phyloP scores from a whole-genome alignment of 371 early-diverging fungal species.

The Rhizopus stolonifer region DNA sequence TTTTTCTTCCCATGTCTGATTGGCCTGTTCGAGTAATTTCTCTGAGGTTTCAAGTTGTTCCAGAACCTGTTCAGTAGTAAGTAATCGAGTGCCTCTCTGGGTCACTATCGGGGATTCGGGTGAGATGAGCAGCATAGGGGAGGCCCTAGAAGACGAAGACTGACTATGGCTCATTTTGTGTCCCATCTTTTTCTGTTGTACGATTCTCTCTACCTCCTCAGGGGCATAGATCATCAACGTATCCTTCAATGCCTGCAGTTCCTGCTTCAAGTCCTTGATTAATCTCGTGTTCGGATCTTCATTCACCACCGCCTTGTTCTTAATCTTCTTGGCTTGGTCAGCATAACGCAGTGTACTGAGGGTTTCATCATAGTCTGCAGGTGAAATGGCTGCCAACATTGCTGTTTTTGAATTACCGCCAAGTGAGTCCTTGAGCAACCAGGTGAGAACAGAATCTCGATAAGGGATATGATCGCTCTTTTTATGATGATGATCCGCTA shows the following conservation, averaged over 20 bases:
- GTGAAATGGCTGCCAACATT: slow-evolving; percentile 85
- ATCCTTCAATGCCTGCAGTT: slow-evolving; percentile 64
- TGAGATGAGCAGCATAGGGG: slow-evolving; percentile 21
- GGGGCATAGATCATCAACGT: slow-evolving; percentile 61
- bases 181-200: slow-evolving; percentile 13
- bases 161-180: neutral
- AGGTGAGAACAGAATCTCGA: slow-evolving; percentile 87
- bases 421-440: slow-evolving; percentile 90
- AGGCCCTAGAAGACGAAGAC: slow-evolving; percentile 17
- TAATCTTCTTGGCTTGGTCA: slow-evolving; percentile 86
- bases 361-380: slow-evolving; percentile 80
- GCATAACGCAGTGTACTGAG: slow-evolving; percentile 93
- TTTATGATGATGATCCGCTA: slow-evolving; percentile 69
- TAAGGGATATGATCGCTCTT: slow-evolving; percentile 34
- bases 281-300: slow-evolving; percentile 79
- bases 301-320: slow-evolving; percentile 87
- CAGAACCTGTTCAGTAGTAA: slow-evolving; percentile 66
- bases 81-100: slow-evolving; percentile 21
- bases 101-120: slow-evolving; percentile 19
- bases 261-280: slow-evolving; percentile 80
- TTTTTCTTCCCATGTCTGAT: slow-evolving; percentile 69
- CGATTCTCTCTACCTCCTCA: slow-evolving; percentile 24
- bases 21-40: slow-evolving; percentile 33
- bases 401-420: slow-evolving; percentile 91
- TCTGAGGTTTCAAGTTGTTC: slow-evolving; percentile 42